Percentiles rank a stretch among this genome's conserved stretches.
Conservation (phyloP, 1,284 basidiomycete species). For the Papiliotrema flavescens region DNA sequence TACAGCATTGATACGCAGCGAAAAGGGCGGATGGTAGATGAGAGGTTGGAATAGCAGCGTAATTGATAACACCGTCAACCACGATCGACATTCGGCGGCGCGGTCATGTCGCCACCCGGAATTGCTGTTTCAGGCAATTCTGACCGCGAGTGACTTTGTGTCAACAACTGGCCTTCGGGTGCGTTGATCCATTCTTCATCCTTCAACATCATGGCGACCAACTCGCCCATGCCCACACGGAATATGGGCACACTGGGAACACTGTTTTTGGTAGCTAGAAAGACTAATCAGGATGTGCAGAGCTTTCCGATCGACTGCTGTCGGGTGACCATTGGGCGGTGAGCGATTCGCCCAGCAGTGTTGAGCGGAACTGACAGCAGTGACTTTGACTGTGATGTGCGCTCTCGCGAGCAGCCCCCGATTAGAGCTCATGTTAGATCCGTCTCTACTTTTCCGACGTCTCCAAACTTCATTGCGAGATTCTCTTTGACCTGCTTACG, state of each 20-base stretch:
- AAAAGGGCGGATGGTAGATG: too few relatives aligned
- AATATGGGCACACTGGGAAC: constrained; percentile 21
- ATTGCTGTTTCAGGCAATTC: too few relatives aligned
- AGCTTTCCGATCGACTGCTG: constrained; percentile 35
- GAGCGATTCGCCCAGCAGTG: constrained; percentile 2
- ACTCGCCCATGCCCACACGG: constrained; percentile 15
- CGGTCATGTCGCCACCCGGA: too few relatives aligned
- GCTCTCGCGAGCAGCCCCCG: constrained; percentile 1
- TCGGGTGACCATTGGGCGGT: constrained; percentile 40
- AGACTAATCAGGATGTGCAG: constrained; percentile 26
- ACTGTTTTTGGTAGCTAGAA: constrained; percentile 30
- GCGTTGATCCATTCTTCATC: too few relatives aligned
- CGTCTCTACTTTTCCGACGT: constrained; percentile 46
- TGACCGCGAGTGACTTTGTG: too few relatives aligned
- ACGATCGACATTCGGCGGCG: too few relatives aligned
- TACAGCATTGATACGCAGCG: too few relatives aligned
- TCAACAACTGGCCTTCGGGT: too few relatives aligned
- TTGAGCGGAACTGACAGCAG: constrained; percentile 13
- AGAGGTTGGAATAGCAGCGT: too few relatives aligned
- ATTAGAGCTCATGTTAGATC: constrained; percentile 20
- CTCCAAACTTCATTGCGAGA: constrained; percentile 44
- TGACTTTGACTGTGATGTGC: constrained; percentile 41
- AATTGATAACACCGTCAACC: too few relatives aligned
- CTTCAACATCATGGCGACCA: not conserved
- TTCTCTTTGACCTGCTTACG: constrained; percentile 38